Evolutionary conservation across 768 basidiomycete genomes (phyloP).

Genomic region (Mycena rosella): DNA sequence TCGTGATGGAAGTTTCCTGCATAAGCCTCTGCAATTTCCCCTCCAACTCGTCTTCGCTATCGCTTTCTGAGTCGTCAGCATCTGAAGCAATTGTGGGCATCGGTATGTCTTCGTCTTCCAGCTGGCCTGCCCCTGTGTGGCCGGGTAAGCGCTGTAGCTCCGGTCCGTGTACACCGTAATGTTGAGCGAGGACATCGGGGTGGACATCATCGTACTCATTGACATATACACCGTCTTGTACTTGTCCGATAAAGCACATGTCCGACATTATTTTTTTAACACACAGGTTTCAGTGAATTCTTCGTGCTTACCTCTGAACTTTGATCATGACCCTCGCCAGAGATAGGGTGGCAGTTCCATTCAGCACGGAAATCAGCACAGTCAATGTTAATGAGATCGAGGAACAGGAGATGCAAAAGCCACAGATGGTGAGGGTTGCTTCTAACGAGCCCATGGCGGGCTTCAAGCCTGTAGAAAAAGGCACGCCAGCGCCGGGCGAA

Average conservation of each 20-base stretch:
- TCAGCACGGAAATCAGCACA: conserved; percentile 34
- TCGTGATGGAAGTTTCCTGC: conserved; percentile 23
- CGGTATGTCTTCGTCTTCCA: conserved; percentile 1
- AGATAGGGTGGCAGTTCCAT: conserved; percentile 36
- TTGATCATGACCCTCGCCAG: conserved; percentile 31
- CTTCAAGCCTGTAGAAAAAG: conserved; percentile 20
- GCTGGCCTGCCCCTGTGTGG: conserved; percentile 12
- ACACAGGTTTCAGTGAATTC: too few species aligned
- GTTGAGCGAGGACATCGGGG: background rate
- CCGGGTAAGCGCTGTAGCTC: background rate
- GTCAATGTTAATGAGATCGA: conserved; percentile 18
- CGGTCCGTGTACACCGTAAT: conserved; percentile 10
- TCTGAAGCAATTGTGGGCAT: background rate
- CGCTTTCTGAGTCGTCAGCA: background rate
- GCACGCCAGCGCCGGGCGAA: conserved; percentile 23
- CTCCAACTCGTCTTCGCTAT: conserved; percentile 5
- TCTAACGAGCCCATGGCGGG: background rate
- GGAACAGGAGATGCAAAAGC: conserved; percentile 18
- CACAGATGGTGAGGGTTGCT: conserved; percentile 7
- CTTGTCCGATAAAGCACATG: conserved; percentile 13
- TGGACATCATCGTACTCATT: conserved; percentile 11
- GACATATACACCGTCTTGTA: conserved; percentile 1
- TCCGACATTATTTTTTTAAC: background rate
- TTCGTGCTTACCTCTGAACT: conserved; percentile 7
- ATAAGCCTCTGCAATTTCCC: conserved; percentile 11